These are phyloP conservation scores for Paramyrothecium roridum DNA, from an alignment of 2,329 filamentous ascomycete genomes.

Conservation along the genomic window DNA sequence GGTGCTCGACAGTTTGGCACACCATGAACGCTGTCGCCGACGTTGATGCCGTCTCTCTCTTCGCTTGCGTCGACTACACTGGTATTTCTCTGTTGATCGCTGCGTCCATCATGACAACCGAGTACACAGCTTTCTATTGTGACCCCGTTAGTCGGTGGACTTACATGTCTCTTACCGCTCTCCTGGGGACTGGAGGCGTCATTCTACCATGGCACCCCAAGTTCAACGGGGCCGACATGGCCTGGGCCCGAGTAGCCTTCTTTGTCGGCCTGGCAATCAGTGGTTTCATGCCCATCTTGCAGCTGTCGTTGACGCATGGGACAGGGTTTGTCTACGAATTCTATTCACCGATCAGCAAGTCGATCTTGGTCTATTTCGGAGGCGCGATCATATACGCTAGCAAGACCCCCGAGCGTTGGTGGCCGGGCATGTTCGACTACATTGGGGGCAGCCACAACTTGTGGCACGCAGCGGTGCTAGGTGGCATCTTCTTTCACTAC, in stretches of 20 bases:
- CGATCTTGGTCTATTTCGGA: conserved; percentile 77
- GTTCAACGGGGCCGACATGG: conserved; percentile 91
- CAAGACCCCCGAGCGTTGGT: conserved; percentile 91
- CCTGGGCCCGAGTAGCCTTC: conserved; percentile 88
- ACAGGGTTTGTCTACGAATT: conserved; percentile 81
- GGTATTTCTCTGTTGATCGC: conserved; percentile 94
- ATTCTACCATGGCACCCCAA: conserved; percentile 93
- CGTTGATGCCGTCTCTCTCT: conserved; percentile 84
- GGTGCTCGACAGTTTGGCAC: conserved; percentile 96
- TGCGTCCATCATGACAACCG: conserved; percentile 94
- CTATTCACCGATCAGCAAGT: conserved; percentile 84
- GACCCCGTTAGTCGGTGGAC: conserved; percentile 82
- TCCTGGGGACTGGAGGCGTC: conserved; percentile 81
- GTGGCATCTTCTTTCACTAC: conserved; percentile 97
- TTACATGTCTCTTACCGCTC: conserved; percentile 79
- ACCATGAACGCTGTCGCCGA: conserved; percentile 98
- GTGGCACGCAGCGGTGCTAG: conserved; percentile 92
- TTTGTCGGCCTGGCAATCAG: conserved; percentile 85
- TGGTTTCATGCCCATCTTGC: conserved; percentile 83
- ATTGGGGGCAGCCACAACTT: conserved; percentile 94
- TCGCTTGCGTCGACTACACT: conserved; percentile 97
- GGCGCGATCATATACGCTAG: conserved; percentile 88
- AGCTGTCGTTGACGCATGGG: conserved; percentile 76
- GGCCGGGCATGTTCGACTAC: conserved; percentile 91
- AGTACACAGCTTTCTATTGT: conserved; percentile 99